A percentile compares a stretch with the other conserved stretches of the same genome.
Evolutionary conservation across 176 grass and related monocot genomes (phyloP).

Genomic region (Elaeis guineensis): DNA sequence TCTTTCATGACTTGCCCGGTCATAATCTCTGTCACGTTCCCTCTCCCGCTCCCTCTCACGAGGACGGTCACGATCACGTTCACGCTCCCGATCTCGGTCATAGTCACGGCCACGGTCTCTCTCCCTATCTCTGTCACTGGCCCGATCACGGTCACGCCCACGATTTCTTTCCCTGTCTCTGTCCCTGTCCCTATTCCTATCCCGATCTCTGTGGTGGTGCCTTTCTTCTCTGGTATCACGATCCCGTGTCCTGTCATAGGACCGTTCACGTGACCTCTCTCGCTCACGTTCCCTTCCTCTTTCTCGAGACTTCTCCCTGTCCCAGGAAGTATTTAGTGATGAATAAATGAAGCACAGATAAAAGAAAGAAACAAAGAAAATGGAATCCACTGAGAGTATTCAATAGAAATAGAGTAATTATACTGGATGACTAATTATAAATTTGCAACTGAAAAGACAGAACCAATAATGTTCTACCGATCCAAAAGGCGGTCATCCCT

Average conservation of each 20-base stretch:
- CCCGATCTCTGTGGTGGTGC: slow-evolving; percentile 50
- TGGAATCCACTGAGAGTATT: not conserved
- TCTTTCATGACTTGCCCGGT: slow-evolving; percentile 19
- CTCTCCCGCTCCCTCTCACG: slow-evolving; percentile 36
- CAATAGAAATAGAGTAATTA: not conserved
- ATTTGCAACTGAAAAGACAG: not conserved
- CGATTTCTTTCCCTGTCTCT: slow-evolving; percentile 3
- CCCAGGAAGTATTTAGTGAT: slow-evolving; percentile 22
- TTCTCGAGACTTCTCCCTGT: slow-evolving; percentile 66
- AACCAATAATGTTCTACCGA: slow-evolving; percentile 18
- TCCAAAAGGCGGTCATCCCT: slow-evolving; percentile 40
- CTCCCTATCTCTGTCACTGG: slow-evolving; percentile 46
- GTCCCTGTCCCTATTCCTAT: slow-evolving; percentile 35
- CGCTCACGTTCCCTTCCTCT: slow-evolving; percentile 26
- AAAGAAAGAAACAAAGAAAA: not conserved
- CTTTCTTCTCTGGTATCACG: slow-evolving; percentile 61
- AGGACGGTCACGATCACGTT: slow-evolving; percentile 36
- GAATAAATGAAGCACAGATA: not conserved
- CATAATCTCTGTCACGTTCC: slow-evolving; percentile 41
- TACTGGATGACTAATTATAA: not conserved
- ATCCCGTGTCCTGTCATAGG: slow-evolving; percentile 54
- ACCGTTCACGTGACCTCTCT: slow-evolving; percentile 44
- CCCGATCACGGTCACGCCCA: not conserved
- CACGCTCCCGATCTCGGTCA: too few species aligned
- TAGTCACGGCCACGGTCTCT: slow-evolving; percentile 31